phyloP scores from a whole-genome alignment of 345 rosid genomes.

The Hibiscus mutabilis region DNA sequence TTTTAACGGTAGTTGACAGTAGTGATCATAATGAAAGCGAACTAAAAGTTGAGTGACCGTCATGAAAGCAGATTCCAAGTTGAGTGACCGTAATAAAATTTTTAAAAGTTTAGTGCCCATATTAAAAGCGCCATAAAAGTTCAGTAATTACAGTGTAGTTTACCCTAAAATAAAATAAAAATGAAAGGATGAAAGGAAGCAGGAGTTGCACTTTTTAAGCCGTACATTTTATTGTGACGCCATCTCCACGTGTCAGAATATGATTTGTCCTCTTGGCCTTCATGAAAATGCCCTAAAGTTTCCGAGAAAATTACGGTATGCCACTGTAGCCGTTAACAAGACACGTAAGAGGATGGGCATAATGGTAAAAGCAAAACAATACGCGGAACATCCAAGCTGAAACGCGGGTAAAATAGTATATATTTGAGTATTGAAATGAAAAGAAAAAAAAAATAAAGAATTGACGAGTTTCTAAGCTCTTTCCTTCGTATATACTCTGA shows the following conservation, averaged over 20 bases:
- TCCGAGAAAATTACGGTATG: not conserved
- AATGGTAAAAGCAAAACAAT: not conserved
- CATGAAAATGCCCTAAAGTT: no score
- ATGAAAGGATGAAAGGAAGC: no score
- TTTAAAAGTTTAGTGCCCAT: no score
- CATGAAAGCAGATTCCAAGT: no score
- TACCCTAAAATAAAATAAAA: no score
- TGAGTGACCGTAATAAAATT: no score
- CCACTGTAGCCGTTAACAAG: not conserved
- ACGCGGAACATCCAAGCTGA: not conserved
- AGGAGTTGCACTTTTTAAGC: no score
- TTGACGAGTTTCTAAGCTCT: not conserved
- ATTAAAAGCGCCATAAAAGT: no score
- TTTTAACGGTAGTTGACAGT: no score
- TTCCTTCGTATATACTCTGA: not conserved
- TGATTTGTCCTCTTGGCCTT: not conserved
- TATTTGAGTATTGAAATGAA: not conserved
- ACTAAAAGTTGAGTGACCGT: no score
- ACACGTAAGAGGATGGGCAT: not conserved
- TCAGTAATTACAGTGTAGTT: no score
- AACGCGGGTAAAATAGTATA: not conserved
- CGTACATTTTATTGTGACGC: not conserved
- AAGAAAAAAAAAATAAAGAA: not conserved
- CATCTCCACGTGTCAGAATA: not conserved
- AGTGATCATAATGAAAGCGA: no score